Conservation (phyloP, 1,284 basidiomycete species). For the Ceratobasidium sp. region DNA sequence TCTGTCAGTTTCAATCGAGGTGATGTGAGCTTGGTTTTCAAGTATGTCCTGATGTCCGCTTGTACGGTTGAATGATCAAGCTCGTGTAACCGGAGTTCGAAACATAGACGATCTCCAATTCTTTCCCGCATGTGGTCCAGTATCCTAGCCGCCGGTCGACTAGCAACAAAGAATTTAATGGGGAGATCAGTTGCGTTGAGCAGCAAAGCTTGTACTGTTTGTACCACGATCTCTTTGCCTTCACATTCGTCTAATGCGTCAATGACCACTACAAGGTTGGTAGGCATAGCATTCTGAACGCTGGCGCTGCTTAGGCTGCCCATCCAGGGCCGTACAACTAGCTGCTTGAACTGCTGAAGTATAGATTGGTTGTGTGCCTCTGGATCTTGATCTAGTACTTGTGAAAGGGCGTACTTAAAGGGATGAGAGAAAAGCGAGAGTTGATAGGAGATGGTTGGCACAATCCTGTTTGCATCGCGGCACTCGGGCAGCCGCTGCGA, state of each 20-base stretch:
- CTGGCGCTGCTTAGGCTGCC: too few species aligned
- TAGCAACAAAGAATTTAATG: conserved; percentile 15
- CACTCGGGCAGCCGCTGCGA: background rate
- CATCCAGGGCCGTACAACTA: background rate
- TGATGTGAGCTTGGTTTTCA: background rate
- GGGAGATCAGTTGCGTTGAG: background rate
- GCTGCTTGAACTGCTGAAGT: background rate
- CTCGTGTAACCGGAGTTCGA: conserved; percentile 36
- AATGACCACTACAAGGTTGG: conserved; percentile 8
- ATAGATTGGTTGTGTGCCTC: background rate
- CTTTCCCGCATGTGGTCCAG: background rate
- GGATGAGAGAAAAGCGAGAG: background rate
- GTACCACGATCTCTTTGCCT: background rate
- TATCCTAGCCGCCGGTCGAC: background rate
- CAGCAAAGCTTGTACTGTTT: background rate
- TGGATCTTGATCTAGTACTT: background rate
- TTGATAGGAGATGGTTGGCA: background rate
- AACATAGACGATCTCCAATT: background rate
- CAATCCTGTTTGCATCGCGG: conserved; percentile 1
- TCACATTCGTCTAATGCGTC: conserved; percentile 44
- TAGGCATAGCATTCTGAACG: background rate
- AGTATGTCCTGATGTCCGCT: background rate
- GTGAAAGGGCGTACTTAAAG: background rate
- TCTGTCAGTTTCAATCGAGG: too few species aligned
- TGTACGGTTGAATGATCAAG: conserved; percentile 20